These are phyloP conservation scores for Debaryomyces coudertii DNA, from an alignment of 1,139 yeast genomes.

Conservation along the genomic window DNA sequence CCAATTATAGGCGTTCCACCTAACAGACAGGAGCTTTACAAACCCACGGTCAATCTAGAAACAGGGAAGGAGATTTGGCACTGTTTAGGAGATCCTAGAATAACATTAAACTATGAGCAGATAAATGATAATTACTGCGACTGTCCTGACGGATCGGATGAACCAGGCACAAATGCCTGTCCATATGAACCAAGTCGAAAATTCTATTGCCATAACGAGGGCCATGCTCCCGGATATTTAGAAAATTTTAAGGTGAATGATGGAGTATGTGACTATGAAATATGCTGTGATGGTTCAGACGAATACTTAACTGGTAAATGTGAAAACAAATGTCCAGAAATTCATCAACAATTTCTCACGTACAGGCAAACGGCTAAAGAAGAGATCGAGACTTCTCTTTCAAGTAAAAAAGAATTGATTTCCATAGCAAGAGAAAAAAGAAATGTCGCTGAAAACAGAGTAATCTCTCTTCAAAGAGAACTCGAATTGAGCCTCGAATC, in stretches of 20 bases:
- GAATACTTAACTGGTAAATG: slow-evolving; percentile 58
- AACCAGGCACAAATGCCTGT: slow-evolving; percentile 95
- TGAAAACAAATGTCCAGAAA: slow-evolving; percentile 60
- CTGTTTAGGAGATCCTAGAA: slow-evolving; percentile 68
- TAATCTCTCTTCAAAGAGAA: slow-evolving; percentile 29
- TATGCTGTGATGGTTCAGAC: slow-evolving; percentile 95
- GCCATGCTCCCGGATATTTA: slow-evolving; percentile 60
- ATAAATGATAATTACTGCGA: slow-evolving; percentile 92
- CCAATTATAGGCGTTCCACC: slow-evolving; percentile 37
- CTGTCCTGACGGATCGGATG: slow-evolving; percentile 98
- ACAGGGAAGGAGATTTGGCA: slow-evolving; percentile 53
- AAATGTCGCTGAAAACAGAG: slow-evolving; percentile 26
- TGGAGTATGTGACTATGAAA: slow-evolving; percentile 88
- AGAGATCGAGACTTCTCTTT: slow-evolving; percentile 28
- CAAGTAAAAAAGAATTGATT: slow-evolving; percentile 24
- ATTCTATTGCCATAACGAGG: slow-evolving; percentile 80
- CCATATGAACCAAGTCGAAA: slow-evolving; percentile 35
- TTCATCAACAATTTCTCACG: slow-evolving; percentile 33
- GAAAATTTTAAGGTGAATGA: slow-evolving; percentile 74
- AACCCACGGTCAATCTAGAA: slow-evolving; percentile 48
- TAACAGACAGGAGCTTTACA: slow-evolving; percentile 50
- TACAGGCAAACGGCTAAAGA: slow-evolving; percentile 20
- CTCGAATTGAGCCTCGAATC: slow-evolving; percentile 24
- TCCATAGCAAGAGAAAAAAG: slow-evolving; percentile 29
- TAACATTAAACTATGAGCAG: slow-evolving; percentile 59